Percentiles rank a stretch among this genome's conserved stretches.
Evolutionary conservation across 441 rosid species (phyloP).

Genomic region (Adansonia gregorii): DNA sequence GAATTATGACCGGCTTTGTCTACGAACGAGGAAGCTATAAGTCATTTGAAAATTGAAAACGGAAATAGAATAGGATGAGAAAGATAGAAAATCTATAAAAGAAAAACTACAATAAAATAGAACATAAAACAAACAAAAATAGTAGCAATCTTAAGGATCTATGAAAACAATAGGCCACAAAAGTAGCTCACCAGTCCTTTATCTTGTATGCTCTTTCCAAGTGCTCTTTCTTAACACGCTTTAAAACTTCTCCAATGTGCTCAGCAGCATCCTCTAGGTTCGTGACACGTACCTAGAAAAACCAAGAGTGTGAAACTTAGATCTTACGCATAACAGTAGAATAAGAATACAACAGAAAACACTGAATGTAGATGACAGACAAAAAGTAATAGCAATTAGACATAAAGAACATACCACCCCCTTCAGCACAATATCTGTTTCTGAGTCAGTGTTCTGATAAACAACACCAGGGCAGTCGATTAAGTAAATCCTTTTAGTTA

Average conservation of each 20-base stretch:
- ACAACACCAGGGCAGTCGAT: slow-evolving; percentile 98
- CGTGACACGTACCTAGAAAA: slow-evolving; percentile 77
- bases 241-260: slow-evolving; percentile 90
- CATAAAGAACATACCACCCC: slow-evolving; percentile 72
- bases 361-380: neutral
- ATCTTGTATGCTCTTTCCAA: slow-evolving; percentile 88
- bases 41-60: too few relatives aligned
- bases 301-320: neutral
- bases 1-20: too few relatives aligned
- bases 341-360: slow-evolving; percentile 1
- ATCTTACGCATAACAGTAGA: slow-evolving; percentile 9
- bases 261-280: slow-evolving; percentile 89
- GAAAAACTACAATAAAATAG: neutral
- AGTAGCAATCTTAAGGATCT: neutral
- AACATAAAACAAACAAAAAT: neutral
- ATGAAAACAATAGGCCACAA: neutral
- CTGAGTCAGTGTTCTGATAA: slow-evolving; percentile 81
- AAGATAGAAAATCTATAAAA: neutral
- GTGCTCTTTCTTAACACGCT: slow-evolving; percentile 88
- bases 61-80: too few relatives aligned
- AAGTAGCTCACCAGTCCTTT: slow-evolving; percentile 61
- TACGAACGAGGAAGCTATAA: too few relatives aligned
- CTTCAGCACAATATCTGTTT: slow-evolving; percentile 91
- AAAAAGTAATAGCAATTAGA: neutral
- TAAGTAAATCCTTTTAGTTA: slow-evolving; percentile 86